Conservation (phyloP, 305 asterid species). For the Ajuga reptans region DNA sequence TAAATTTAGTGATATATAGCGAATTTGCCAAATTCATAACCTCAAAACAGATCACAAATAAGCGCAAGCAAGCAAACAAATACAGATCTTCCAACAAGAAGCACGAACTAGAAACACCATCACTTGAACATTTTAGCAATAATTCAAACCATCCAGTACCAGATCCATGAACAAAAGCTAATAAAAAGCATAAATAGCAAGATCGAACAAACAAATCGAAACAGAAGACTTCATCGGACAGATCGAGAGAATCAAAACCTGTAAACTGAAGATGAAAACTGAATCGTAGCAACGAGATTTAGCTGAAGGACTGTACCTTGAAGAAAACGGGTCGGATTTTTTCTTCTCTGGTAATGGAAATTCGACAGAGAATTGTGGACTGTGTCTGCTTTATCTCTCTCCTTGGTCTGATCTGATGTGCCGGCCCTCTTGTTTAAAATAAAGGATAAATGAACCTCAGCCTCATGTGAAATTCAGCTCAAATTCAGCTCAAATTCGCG, state of each 20-base stretch:
- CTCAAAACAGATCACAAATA: conserved; percentile 6
- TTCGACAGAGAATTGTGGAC: conserved; percentile 1
- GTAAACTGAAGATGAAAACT: background rate
- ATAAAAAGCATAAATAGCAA: conserved; percentile 12
- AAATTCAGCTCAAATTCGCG: conserved; percentile 37
- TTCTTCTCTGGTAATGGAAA: background rate
- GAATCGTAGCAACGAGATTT: background rate
- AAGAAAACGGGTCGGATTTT: conserved; percentile 9
- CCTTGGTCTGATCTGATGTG: conserved; percentile 24
- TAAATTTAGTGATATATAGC: background rate
- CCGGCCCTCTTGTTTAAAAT: conserved; percentile 43
- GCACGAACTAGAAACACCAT: background rate
- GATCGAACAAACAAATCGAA: conserved; percentile 8
- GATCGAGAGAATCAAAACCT: conserved; percentile 15
- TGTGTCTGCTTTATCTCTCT: background rate
- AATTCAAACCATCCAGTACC: conserved; percentile 24
- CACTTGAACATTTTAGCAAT: conserved; percentile 4
- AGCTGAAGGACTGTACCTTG: conserved; percentile 23
- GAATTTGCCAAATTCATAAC: background rate
- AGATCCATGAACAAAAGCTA: conserved; percentile 25
- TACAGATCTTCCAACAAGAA: conserved; percentile 12
- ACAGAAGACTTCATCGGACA: background rate
- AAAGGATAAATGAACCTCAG: conserved; percentile 26
- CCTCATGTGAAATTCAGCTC: conserved; percentile 37
- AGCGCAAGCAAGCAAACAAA: background rate